Conservation (phyloP, 306 rosid species). For the Pyrus pyrifolia region DNA sequence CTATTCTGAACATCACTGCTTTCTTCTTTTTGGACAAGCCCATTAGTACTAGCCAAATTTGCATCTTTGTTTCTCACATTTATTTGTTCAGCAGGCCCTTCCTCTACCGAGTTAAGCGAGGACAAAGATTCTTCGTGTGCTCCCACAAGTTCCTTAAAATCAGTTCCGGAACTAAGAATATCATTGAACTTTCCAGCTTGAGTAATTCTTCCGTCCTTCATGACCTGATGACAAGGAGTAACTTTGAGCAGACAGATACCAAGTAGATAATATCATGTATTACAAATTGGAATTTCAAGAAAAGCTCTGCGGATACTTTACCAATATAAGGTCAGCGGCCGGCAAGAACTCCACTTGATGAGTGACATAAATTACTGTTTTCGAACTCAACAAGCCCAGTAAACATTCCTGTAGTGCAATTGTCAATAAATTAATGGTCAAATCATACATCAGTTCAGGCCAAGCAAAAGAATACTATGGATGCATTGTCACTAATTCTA, state of each 20-base stretch:
- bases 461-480: not conserved
- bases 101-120: conserved; percentile 40
- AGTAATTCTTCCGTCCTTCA: conserved; percentile 71
- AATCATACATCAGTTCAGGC: not conserved
- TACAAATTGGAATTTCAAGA: not conserved
- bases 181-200: conserved; percentile 72
- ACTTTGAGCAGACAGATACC: not conserved
- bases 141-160: conserved; percentile 78
- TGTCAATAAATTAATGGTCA: not conserved
- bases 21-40: conserved; percentile 28
- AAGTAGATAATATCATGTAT: not conserved
- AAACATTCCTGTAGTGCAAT: conserved; percentile 57
- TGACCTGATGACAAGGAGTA: conserved; percentile 41
- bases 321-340: conserved; percentile 75
- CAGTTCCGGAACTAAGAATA: conserved; percentile 54
- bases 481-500: not conserved
- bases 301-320: conserved; percentile 18
- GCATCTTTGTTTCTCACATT: conserved; percentile 21
- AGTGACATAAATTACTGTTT: conserved; percentile 73
- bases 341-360: conserved; percentile 93
- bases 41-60: conserved; percentile 10
- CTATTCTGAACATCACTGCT: conserved; percentile 24
- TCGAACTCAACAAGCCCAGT: conserved; percentile 62
- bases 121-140: conserved; percentile 78
- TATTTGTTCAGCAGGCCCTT: conserved; percentile 11